A percentile compares a stretch with the other conserved stretches of the same genome.
Conservation (phyloP, 2,329 filamentous ascomycete species). For the Aspergillus pseudonomiae region DNA sequence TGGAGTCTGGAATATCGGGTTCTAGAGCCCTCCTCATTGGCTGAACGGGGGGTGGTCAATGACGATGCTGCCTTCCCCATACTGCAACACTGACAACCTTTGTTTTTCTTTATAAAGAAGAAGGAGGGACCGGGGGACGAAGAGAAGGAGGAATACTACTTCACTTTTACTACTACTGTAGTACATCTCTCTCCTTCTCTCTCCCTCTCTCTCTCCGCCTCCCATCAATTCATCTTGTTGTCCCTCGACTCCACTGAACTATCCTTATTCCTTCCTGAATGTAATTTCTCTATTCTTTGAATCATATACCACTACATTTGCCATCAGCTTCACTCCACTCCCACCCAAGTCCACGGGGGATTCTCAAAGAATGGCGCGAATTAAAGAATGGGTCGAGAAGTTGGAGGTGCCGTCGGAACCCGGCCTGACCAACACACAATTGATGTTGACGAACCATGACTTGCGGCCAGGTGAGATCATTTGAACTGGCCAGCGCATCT, state of each 20-base stretch:
- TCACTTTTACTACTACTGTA: no score
- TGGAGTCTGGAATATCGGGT: background rate
- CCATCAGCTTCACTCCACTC: background rate
- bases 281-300: background rate
- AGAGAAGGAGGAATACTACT: background rate
- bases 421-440: constrained; percentile 74
- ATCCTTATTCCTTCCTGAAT: background rate
- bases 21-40: background rate
- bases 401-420: constrained; percentile 74
- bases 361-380: constrained; percentile 26
- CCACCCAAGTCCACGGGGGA: background rate
- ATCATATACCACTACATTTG: background rate
- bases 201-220: background rate
- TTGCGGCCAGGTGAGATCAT: constrained; percentile 62
- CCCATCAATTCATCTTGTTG: background rate
- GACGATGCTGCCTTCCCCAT: background rate
- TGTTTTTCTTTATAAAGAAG: background rate
- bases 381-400: constrained; percentile 51
- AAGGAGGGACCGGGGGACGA: background rate
- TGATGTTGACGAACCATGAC: constrained; percentile 86
- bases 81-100: background rate
- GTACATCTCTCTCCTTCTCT: no score
- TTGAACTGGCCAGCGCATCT: constrained; percentile 9
- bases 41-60: background rate
- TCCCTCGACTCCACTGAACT: background rate